Conservation (phyloP, 805 yeast genomes). For the Wickerhamiella australiensis region DNA sequence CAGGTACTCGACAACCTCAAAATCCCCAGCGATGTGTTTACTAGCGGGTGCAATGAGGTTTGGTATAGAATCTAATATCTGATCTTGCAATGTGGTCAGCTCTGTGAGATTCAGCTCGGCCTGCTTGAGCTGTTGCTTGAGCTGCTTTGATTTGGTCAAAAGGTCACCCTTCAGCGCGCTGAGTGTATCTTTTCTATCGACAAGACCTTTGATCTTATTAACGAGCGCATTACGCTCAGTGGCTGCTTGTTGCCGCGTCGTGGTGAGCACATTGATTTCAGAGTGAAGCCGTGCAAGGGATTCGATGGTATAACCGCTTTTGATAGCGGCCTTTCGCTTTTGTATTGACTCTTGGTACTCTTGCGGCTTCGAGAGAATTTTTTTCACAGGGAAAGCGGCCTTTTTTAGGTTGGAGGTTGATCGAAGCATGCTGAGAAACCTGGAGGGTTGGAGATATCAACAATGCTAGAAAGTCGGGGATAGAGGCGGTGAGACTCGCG, state of each 20-base stretch:
- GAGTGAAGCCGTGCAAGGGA: slow-evolving; percentile 23
- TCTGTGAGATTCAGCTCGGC: slow-evolving; percentile 15
- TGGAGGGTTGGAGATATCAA: too few relatives aligned
- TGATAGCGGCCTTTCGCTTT: slow-evolving; percentile 19
- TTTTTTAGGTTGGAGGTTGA: slow-evolving; percentile 17
- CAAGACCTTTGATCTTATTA: slow-evolving; percentile 12
- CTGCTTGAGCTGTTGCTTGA: slow-evolving; percentile 19
- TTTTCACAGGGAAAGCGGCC: slow-evolving; percentile 20
- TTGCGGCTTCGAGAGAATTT: slow-evolving; percentile 16
- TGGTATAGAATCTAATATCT: slow-evolving; percentile 26
- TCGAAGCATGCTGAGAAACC: slow-evolving; percentile 7
- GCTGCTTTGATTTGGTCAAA: slow-evolving; percentile 9
- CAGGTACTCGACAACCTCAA: slow-evolving; percentile 18
- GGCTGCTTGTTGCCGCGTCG: slow-evolving; percentile 16
- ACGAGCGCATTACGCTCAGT: slow-evolving; percentile 18
- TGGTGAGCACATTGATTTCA: slow-evolving; percentile 16
- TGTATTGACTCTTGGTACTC: slow-evolving; percentile 21
- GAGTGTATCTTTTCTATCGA: slow-evolving; percentile 4
- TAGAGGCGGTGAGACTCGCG: too few relatives aligned
- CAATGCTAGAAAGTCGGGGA: too few relatives aligned
- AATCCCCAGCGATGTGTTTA: slow-evolving; percentile 17
- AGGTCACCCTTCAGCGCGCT: slow-evolving; percentile 19
- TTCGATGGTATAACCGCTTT: slow-evolving; percentile 14
- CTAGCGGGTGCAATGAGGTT: slow-evolving; percentile 24
- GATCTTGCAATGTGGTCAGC: slow-evolving; percentile 13